Evolutionary conservation across 108 stramenopile species (phyloP), one percentile per base, ranked within the genome.

Genomic region (Phaeodactylum tricornutum): DNA sequence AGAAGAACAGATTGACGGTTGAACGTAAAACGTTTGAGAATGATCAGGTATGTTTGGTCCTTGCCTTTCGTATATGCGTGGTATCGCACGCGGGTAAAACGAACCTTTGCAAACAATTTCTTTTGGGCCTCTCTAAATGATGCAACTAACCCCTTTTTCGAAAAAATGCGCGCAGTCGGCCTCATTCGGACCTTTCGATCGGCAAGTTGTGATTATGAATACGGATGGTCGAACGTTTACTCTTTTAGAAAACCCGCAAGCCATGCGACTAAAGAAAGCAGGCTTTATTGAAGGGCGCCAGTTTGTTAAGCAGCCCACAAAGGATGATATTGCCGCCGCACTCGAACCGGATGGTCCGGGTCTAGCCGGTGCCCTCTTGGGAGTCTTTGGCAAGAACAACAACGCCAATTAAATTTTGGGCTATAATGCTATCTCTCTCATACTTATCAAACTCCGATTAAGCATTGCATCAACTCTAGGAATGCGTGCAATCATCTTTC

Each of bases 241-340:
- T 17, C 60, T 90, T 12, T 54, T 85, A 15, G 42, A 77, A 33
- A 82, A 74, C 53, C 80, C 81, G 20, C 83, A 90, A 43, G 81
- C 81, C 14, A 85, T 83, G 87, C 55, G 84, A 26, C 49, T 90
- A 28, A 90, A 90, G 35, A 71, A 85, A 43, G 76, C 72, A 15
- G 87, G 87, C 20, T 79, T 81, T 29, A 82, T 81, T 44, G 49
- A 82, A 47, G 82, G 74, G 53, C 67, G 66, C 35, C 76, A 72
- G 39, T 89, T 89, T 55, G 33, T 89, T 29, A 79, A 67, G 26
- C 87, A 84, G 54, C 79, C 82, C 1, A 81, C 74, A 19, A 51
- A 77, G 36, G 76, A 82, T 32, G 70, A 78, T 14, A 57, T 89
- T 31, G 78, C 80, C 22, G 62, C 71, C 12, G 80, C 78, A 9